phyloP scores from a whole-genome alignment of 2,329 filamentous ascomycete genomes.

The Sporothrix pseudoabietina region DNA sequence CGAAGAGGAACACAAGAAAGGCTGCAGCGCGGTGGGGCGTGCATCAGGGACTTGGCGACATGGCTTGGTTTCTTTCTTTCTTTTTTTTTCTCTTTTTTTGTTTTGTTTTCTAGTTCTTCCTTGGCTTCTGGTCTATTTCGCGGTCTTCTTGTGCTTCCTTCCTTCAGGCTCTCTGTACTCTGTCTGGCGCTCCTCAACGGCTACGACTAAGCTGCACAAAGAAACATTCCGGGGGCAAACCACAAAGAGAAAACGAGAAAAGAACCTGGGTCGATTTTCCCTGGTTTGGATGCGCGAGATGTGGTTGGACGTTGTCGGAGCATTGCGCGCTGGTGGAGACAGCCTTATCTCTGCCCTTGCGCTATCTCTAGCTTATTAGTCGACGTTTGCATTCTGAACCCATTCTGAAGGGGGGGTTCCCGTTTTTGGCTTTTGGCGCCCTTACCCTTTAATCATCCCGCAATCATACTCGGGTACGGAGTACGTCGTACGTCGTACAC shows the following conservation, averaged over 20 bases:
- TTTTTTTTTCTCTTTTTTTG: not conserved
- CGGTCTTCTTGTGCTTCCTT: not conserved
- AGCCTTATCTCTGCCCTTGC: constrained; percentile 24
- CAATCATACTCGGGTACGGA: not conserved
- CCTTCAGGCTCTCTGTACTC: not conserved
- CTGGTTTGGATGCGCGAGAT: not conserved
- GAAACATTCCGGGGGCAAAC: constrained; percentile 14
- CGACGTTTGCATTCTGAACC: not conserved
- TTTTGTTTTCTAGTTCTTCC: not conserved
- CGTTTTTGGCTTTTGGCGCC: constrained; percentile 20
- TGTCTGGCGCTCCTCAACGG: not conserved
- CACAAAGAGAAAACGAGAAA: not conserved
- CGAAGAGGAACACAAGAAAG: not conserved
- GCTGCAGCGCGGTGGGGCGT: constrained; percentile 29
- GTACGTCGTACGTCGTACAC: not conserved
- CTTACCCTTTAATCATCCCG: constrained; percentile 14
- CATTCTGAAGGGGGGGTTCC: not conserved
- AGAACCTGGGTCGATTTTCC: not conserved
- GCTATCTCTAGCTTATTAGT: constrained; percentile 10
- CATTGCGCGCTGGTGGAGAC: constrained; percentile 5
- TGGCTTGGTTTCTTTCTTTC: not conserved
- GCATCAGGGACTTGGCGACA: not conserved
- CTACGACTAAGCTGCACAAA: constrained; percentile 19
- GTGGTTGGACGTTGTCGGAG: constrained; percentile 3
- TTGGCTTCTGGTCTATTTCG: not conserved